Percentiles rank a stretch among this genome's conserved stretches.
Conservation (phyloP, 352 stramenopile species). For the Thraustochytrium aureum region DNA sequence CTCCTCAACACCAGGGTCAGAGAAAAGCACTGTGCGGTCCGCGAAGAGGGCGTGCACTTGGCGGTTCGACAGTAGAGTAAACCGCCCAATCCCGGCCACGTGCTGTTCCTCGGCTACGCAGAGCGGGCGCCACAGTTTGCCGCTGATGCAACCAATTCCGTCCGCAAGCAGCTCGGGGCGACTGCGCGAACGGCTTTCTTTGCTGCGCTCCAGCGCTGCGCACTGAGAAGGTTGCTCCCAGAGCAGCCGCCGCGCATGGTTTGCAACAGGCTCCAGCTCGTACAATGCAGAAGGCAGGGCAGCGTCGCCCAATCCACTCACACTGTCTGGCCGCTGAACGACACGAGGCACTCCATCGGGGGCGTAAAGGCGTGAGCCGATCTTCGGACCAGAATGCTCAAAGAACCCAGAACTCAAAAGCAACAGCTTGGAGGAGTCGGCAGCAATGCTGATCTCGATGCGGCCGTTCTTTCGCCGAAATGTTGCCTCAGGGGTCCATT, state of each 20-base stretch:
- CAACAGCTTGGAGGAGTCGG: background rate
- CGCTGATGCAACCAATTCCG: no score
- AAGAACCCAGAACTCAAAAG: background rate
- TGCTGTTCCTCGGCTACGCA: conserved; percentile 24
- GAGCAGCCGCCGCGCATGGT: conserved; percentile 3
- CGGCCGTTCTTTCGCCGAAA: background rate
- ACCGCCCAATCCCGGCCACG: conserved; percentile 12
- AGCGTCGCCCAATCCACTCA: no score
- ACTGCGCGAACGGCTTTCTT: no score
- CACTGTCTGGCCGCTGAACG: background rate
- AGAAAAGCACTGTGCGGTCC: conserved; percentile 46
- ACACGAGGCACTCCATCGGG: conserved; percentile 43
- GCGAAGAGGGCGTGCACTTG: conserved; percentile 26
- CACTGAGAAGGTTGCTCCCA: background rate
- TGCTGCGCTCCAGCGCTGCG: no score
- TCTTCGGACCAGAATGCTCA: background rate
- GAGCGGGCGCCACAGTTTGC: background rate
- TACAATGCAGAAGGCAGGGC: background rate
- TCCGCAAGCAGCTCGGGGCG: background rate
- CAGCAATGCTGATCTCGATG: background rate
- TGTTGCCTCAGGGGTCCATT: conserved; percentile 29
- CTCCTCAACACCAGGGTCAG: conserved; percentile 18
- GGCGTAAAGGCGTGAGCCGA: conserved; percentile 24
- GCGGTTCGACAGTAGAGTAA: conserved; percentile 38
- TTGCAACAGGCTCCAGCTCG: conserved; percentile 23